A percentile compares a stretch with the other conserved stretches of the same genome.
Evolutionary conservation across 495 filamentous ascomycete species (phyloP).

Genomic region (Niebla homalea): DNA sequence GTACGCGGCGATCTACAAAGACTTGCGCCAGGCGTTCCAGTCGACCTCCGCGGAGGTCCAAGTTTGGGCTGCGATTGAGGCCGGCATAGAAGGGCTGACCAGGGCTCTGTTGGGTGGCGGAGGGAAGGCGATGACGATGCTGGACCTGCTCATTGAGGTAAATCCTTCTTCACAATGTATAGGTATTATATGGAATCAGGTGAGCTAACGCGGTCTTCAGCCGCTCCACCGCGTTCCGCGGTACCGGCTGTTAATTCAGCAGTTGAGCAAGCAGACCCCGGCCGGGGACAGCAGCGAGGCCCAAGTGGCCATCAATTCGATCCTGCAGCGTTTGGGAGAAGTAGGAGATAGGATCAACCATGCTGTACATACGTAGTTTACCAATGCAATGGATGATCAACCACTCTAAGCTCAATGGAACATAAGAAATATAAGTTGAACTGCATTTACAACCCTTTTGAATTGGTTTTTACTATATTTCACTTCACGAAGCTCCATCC

Average conservation of each 20-base stretch:
- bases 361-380: conserved; percentile 33
- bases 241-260: conserved; percentile 77
- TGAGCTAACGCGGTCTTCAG: conserved; percentile 29
- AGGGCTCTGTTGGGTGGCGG: conserved; percentile 53
- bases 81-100: conserved; percentile 75
- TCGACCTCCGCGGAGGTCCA: conserved; percentile 53
- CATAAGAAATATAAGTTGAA: too few species aligned
- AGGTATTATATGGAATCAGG: background rate
- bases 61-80: conserved; percentile 70
- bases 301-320: conserved; percentile 63
- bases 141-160: conserved; percentile 87
- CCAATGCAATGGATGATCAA: too few species aligned
- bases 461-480: too few species aligned
- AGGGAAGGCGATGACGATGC: conserved; percentile 63
- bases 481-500: too few species aligned
- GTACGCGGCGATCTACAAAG: conserved; percentile 75
- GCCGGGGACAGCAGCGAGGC: conserved; percentile 71
- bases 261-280: conserved; percentile 68
- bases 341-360: conserved; percentile 63
- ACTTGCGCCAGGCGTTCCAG: conserved; percentile 65
- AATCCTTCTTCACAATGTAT: conserved; percentile 2
- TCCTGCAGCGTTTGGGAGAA: conserved; percentile 57
- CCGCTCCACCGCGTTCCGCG: conserved; percentile 88
- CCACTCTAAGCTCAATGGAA: too few species aligned
- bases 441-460: too few species aligned